Evolutionary conservation across 225 moss, liverwort and hornwort species (phyloP).

Genomic region (Pseudisothecium myosuroides): DNA sequence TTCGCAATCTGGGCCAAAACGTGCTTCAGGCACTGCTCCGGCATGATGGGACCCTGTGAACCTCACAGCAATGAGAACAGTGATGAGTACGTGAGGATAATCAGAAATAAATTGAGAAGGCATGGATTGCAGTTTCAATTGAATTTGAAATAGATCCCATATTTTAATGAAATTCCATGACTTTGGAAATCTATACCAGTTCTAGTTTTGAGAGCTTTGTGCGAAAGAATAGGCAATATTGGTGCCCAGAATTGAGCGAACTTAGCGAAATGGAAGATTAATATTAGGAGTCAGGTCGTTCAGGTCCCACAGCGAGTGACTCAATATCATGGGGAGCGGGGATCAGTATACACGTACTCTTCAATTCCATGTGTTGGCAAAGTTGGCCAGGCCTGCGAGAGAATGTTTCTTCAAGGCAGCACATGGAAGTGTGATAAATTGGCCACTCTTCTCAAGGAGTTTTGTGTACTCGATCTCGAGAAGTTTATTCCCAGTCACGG

Average conservation of each 20-base stretch:
- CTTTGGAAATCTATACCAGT: not conserved
- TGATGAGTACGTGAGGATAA: not conserved
- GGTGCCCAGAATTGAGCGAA: not conserved
- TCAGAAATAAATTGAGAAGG: not conserved
- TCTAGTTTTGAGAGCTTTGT: not conserved
- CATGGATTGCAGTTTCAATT: not conserved
- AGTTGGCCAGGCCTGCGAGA: not conserved
- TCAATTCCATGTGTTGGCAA: not conserved
- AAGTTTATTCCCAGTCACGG: not conserved
- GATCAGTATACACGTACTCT: not conserved
- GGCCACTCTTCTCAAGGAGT: not conserved
- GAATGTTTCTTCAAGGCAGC: too few species aligned
- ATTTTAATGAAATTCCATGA: not conserved
- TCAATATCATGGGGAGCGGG: not conserved
- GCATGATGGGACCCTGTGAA: constrained; percentile 58
- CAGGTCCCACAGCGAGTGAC: not conserved
- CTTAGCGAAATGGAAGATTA: too few species aligned
- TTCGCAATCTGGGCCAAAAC: constrained; percentile 68
- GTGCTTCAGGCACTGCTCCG: constrained; percentile 54
- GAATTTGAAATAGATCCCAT: not conserved
- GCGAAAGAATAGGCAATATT: not conserved
- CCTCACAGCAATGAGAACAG: not conserved
- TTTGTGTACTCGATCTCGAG: not conserved
- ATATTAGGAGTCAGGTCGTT: not conserved
- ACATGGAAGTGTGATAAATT: not conserved